Conservation (phyloP, 1,284 basidiomycete species). For the Salmacisia buchloeana region DNA sequence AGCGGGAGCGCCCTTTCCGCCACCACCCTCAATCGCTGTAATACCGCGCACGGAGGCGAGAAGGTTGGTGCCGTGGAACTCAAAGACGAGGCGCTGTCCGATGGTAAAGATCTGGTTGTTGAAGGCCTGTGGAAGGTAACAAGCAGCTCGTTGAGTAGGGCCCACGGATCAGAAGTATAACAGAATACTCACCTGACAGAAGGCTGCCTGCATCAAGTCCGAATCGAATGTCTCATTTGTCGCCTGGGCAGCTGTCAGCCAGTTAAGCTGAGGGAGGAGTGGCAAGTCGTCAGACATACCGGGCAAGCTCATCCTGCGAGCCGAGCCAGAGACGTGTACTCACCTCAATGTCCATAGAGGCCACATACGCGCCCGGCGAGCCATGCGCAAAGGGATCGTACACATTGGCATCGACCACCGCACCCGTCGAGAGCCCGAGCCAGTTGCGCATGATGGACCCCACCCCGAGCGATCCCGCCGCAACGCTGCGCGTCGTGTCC, state of each 20-base stretch:
- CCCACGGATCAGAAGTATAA: neutral
- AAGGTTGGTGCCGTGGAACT: slow-evolving; percentile 82
- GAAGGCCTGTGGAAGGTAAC: slow-evolving; percentile 56
- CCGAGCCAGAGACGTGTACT: neutral
- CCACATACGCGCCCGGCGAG: slow-evolving; percentile 30
- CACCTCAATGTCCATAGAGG: slow-evolving; percentile 5
- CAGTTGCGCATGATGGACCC: neutral
- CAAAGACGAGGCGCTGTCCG: slow-evolving; percentile 75
- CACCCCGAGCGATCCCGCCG: neutral
- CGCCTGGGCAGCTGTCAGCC: slow-evolving; percentile 31
- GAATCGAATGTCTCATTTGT: slow-evolving; percentile 55
- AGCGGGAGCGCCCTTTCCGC: neutral
- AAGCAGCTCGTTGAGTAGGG: neutral
- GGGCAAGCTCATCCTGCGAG: slow-evolving; percentile 13
- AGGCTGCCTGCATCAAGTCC: slow-evolving; percentile 74
- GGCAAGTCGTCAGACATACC: slow-evolving; percentile 43
- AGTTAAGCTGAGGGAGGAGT: slow-evolving; percentile 45
- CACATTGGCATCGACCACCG: slow-evolving; percentile 24
- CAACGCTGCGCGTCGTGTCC: neutral
- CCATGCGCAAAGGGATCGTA: slow-evolving; percentile 35
- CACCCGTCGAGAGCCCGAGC: neutral
- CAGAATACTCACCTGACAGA: slow-evolving; percentile 57
- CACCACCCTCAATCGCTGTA: slow-evolving; percentile 58
- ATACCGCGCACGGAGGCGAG: slow-evolving; percentile 68
- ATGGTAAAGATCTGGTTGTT: slow-evolving; percentile 58